phyloP scores from a whole-genome alignment of 805 yeast species.

The Dipodascopsis uninucleata region DNA sequence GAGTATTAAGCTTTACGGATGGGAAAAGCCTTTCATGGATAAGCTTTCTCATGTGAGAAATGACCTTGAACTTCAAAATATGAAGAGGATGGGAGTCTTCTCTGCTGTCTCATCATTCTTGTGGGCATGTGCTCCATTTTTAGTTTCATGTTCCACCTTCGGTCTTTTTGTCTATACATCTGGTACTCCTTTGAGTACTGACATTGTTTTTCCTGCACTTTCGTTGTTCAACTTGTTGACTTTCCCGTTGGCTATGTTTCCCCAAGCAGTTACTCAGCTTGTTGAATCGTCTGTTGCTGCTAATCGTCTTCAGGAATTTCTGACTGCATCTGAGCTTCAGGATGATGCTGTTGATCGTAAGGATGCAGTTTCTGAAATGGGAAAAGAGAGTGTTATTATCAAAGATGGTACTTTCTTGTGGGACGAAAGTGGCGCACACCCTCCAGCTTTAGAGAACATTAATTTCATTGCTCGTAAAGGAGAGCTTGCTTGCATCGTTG shows the following conservation, averaged over 20 bases:
- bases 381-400: constrained; percentile 54
- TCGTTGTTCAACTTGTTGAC: constrained; percentile 81
- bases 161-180: constrained; percentile 66
- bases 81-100: constrained; percentile 68
- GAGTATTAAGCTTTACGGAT: constrained; percentile 87
- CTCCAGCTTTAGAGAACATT: constrained; percentile 64
- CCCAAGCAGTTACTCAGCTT: constrained; percentile 79
- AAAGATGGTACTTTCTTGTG: constrained; percentile 40
- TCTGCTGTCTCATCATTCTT: constrained; percentile 69
- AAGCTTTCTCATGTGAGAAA: constrained; percentile 80
- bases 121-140: constrained; percentile 82
- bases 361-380: constrained; percentile 61
- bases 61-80: constrained; percentile 71
- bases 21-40: constrained; percentile 84
- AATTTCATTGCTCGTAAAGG: constrained; percentile 66
- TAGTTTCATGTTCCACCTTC: constrained; percentile 87
- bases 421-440: constrained; percentile 74
- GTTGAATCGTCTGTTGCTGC: constrained; percentile 72
- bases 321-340: constrained; percentile 73
- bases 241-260: constrained; percentile 90
- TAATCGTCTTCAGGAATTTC: constrained; percentile 63
- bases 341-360: constrained; percentile 60
- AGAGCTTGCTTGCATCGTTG: constrained; percentile 79
- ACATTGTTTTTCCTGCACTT: constrained; percentile 82
- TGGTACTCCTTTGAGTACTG: constrained; percentile 72